These are phyloP conservation scores for Solioccasus polychromus DNA, from an alignment of 768 basidiomycete species.

Conservation along the genomic window DNA sequence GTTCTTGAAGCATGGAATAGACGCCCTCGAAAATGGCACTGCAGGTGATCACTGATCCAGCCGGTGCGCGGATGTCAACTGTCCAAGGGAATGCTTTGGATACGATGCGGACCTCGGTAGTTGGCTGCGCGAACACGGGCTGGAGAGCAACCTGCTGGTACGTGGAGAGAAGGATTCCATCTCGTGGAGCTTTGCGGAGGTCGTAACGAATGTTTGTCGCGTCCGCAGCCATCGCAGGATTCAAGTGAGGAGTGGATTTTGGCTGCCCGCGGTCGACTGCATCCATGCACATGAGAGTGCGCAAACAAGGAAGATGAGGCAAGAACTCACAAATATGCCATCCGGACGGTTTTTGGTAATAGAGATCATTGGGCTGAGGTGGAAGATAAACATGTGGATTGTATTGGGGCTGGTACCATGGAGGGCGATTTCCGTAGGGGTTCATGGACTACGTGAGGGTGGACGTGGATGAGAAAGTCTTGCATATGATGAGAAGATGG, in stretches of 20 bases:
- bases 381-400: slow-evolving; percentile 32
- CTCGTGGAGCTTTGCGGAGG: slow-evolving; percentile 40
- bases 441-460: slow-evolving; percentile 16
- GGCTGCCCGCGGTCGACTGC: slow-evolving; percentile 27
- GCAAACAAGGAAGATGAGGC: background rate
- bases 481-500: background rate
- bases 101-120: slow-evolving; percentile 45
- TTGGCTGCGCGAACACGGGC: slow-evolving; percentile 37
- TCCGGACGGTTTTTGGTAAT: slow-evolving; percentile 7
- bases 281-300: background rate
- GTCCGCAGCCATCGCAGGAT: slow-evolving; percentile 53
- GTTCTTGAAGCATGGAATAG: slow-evolving; percentile 46
- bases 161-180: slow-evolving; percentile 41
- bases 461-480: background rate
- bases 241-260: slow-evolving; percentile 50
- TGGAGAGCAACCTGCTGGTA: slow-evolving; percentile 38
- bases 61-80: slow-evolving; percentile 47
- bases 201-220: slow-evolving; percentile 50
- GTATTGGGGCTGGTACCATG: slow-evolving; percentile 27
- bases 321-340: slow-evolving; percentile 17
- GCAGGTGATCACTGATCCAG: slow-evolving; percentile 40
- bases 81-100: slow-evolving; percentile 66
- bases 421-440: slow-evolving; percentile 19
- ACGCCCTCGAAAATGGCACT: slow-evolving; percentile 55
- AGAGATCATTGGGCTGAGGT: slow-evolving; percentile 15